Evolutionary conservation across 1,139 yeast genomes (phyloP).

Genomic region (Yamadazyma kanchanaburiensis): DNA sequence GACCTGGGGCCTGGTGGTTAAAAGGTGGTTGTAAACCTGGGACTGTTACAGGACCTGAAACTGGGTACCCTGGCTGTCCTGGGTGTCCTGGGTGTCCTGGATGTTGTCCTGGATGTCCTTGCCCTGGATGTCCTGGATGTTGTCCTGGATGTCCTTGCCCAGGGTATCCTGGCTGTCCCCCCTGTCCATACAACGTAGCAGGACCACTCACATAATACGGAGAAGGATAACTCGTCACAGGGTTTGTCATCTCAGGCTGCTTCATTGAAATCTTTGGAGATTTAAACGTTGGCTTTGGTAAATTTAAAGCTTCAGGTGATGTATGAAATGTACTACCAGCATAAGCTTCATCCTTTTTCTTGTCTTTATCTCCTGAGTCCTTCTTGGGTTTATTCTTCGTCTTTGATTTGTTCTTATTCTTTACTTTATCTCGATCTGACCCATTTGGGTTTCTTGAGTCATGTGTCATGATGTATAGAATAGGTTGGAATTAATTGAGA

Average conservation of each 20-base stretch:
- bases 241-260: constrained; percentile 18
- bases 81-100: constrained; percentile 1
- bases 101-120: constrained; percentile 17
- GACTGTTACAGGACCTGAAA: too few relatives aligned
- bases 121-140: constrained; percentile 30
- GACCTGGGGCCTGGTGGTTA: not conserved
- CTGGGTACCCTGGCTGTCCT: constrained; percentile 1
- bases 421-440: too few relatives aligned
- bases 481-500: too few relatives aligned
- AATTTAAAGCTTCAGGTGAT: constrained; percentile 54
- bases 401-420: constrained; percentile 5
- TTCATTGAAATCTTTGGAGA: constrained; percentile 14
- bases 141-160: constrained; percentile 13
- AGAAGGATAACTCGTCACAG: constrained; percentile 12
- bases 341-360: constrained; percentile 29
- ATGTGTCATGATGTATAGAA: too few relatives aligned
- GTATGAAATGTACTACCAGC: constrained; percentile 61
- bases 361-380: constrained; percentile 1
- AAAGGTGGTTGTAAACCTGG: constrained; percentile 1
- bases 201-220: constrained; percentile 5
- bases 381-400: not conserved
- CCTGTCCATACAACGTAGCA: constrained; percentile 2
- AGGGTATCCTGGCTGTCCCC: not conserved
- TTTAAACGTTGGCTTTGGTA: constrained; percentile 55
- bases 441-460: too few relatives aligned